phyloP scores from a whole-genome alignment of 2,329 filamentous ascomycete species.

The Colletotrichum sp. region DNA sequence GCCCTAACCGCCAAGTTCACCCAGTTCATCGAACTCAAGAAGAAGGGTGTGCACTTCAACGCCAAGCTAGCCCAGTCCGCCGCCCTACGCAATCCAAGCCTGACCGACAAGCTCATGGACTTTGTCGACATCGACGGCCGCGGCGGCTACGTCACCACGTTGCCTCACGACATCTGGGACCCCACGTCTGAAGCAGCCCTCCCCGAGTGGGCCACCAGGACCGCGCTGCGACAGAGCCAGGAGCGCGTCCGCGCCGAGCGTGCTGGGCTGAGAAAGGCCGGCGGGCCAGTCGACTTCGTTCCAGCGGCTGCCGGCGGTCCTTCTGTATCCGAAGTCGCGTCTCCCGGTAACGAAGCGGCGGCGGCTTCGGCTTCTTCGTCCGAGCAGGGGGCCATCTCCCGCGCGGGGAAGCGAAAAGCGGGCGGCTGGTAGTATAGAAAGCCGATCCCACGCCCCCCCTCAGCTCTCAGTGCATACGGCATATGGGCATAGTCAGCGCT shows the following conservation, averaged over 20 bases:
- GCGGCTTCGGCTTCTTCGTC: slow-evolving; percentile 6
- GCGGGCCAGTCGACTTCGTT: slow-evolving; percentile 56
- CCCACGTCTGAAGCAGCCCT: slow-evolving; percentile 47
- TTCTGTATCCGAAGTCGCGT: background rate
- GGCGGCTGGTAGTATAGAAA: slow-evolving; percentile 17
- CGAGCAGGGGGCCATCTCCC: slow-evolving; percentile 25
- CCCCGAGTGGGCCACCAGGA: slow-evolving; percentile 58
- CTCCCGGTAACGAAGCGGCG: background rate
- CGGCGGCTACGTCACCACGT: slow-evolving; percentile 70
- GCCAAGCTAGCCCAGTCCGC: slow-evolving; percentile 69
- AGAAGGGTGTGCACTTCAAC: slow-evolving; percentile 79
- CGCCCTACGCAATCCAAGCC: slow-evolving; percentile 72
- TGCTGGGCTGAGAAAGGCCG: slow-evolving; percentile 46
- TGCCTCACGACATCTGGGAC: slow-evolving; percentile 62
- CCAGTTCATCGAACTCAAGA: slow-evolving; percentile 78
- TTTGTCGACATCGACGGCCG: slow-evolving; percentile 60
- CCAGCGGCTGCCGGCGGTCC: slow-evolving; percentile 24
- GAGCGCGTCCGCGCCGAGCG: slow-evolving; percentile 48
- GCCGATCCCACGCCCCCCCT: background rate
- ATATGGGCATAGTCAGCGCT: background rate
- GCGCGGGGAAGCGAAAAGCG: slow-evolving; percentile 36
- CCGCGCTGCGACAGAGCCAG: slow-evolving; percentile 53
- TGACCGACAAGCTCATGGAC: slow-evolving; percentile 73
- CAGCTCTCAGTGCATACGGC: background rate
- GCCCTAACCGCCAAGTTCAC: slow-evolving; percentile 69